phyloP scores from a whole-genome alignment of 1,139 yeast genomes.

The Scheffersomyces quercinus region DNA sequence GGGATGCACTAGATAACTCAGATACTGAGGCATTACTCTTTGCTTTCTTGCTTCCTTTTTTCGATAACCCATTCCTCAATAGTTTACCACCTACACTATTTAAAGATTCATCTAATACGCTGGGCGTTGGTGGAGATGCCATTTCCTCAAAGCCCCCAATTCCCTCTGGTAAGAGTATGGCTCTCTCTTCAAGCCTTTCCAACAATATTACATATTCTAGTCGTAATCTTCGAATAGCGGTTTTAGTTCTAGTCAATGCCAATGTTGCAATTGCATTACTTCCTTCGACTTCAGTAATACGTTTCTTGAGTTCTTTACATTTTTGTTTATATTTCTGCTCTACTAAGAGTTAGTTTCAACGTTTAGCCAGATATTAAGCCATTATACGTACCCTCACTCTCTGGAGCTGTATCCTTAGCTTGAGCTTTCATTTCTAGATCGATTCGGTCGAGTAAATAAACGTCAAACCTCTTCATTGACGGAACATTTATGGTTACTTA shows the following conservation, averaged over 20 bases:
- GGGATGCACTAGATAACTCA: slow-evolving; percentile 2
- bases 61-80: slow-evolving; percentile 23
- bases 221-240: slow-evolving; percentile 74
- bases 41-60: slow-evolving; percentile 20
- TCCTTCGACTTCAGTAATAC: slow-evolving; percentile 75
- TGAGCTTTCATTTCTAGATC: background rate
- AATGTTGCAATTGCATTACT: slow-evolving; percentile 77
- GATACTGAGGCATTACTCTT: slow-evolving; percentile 10
- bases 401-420: slow-evolving; percentile 37
- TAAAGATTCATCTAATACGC: slow-evolving; percentile 34
- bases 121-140: slow-evolving; percentile 46
- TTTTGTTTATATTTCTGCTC: slow-evolving; percentile 55
- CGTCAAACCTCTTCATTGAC: too few relatives aligned
- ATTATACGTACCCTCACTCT: slow-evolving; percentile 41
- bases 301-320: slow-evolving; percentile 69
- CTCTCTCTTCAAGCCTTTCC: slow-evolving; percentile 73
- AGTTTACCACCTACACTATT: slow-evolving; percentile 18
- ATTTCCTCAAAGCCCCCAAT: slow-evolving; percentile 36
- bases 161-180: slow-evolving; percentile 35
- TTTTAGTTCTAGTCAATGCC: slow-evolving; percentile 77
- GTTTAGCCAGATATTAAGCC: background rate
- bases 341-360: slow-evolving; percentile 6
- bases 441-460: background rate
- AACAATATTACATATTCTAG: slow-evolving; percentile 79
- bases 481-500: too few relatives aligned